Base-by-base conservation (phyloP, 2,329 filamentous ascomycete species). In the Cercospora nicotianae region DNA sequence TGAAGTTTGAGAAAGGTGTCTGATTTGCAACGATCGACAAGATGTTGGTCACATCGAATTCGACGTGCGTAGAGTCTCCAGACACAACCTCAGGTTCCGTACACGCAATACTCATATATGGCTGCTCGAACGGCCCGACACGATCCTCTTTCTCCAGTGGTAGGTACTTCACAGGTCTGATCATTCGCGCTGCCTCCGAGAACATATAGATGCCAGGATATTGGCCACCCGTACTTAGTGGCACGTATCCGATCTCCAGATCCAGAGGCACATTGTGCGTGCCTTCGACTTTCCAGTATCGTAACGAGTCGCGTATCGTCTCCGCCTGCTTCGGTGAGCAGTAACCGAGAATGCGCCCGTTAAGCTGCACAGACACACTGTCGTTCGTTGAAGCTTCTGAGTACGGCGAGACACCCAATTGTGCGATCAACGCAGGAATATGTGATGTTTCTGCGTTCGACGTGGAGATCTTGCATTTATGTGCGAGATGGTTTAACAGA, bases 1-100 rank as follows among this genome's bases (percentile, higher is more conserved):
- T 99, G 83, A 97, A 97, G 79, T 99, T 93, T 58, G 94, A 97
- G 82, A 99, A 99, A 3, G 95, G 95, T 0, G 95, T 99, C 90
- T 97, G 96, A 81, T 98, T 98, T 75, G 95, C 95, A 62, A 99
- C 86, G 72, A 99, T 98, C 7, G 94, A 98, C 28, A 99, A 87
- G 72, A 99, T 98, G 80, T 98, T 95, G 33, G 95, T 99, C 1
- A 95, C 94, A 67, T 94, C 90, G 75, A 91, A 92, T 80, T 99
- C 95, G 55, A 98, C 93, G 77, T 99, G 95, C 0, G 93, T 97
- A 4, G 93, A 93, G 75, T 94, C 87, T 60, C 93, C 93, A n/a
- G 93, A 91, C 30, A 91, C 86, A 69, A 98, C 88, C 79, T 99
- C 95, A 36, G 90, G 86, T 60, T 94, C 90, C n/a, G 92, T 90